These are phyloP conservation scores for Eucalyptus melliodora DNA, from an alignment of 345 rosid genomes.

Conservation along the genomic window DNA sequence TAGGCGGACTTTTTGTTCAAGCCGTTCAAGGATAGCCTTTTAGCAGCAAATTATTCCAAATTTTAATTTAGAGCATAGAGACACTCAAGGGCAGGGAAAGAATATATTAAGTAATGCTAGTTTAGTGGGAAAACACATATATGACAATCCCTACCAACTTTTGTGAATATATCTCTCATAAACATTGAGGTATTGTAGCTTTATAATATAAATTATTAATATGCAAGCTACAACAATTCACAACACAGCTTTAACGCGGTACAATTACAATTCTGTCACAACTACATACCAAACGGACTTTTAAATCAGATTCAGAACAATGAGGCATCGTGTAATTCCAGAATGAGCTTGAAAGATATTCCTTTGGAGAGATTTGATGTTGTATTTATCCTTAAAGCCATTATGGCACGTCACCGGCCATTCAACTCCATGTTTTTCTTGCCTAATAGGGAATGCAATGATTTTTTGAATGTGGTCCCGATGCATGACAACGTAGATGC, in stretches of 20 bases:
- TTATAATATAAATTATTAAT: no score
- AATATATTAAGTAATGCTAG: rapidly evolving
- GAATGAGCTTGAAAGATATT: background rate
- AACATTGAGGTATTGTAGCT: background rate
- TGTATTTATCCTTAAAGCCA: background rate
- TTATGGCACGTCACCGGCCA: background rate
- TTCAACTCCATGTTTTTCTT: background rate
- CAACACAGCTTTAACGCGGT: background rate
- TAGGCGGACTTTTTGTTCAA: no score
- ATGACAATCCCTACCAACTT: background rate
- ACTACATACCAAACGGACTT: background rate
- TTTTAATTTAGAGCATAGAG: no score
- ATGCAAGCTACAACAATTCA: background rate
- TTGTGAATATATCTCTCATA: background rate
- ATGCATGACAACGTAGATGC: rapidly evolving
- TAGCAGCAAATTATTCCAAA: no score
- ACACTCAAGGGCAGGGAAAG: rapidly evolving
- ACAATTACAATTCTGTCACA: background rate
- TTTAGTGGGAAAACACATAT: background rate
- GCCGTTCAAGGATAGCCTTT: no score
- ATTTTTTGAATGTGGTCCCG: background rate
- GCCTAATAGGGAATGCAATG: background rate
- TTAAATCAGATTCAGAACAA: no score
- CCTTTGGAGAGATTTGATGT: background rate
- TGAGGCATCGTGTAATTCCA: background rate